Base-by-base conservation (phyloP, 2,329 filamentous ascomycete species). In the Monosporascus sp. region DNA sequence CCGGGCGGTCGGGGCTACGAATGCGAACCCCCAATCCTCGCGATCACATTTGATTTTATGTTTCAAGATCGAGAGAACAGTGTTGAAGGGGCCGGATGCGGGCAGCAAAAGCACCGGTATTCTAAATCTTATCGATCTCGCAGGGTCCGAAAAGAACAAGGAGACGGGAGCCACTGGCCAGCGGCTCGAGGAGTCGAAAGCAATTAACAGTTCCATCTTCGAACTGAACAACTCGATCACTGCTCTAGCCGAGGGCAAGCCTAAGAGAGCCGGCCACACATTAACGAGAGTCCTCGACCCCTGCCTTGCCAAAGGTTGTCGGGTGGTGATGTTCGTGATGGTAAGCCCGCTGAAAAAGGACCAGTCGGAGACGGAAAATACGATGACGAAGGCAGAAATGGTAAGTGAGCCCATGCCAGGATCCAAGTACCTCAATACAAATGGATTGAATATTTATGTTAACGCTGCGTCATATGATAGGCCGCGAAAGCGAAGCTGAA, bases 1-100 rank as follows among this genome's bases (percentile, higher is more conserved):
- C 69, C 84, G 94, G 19, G 92, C 87, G 8, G 91, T 97, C 7
- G 92, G 92, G 2, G 89, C 91, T 0, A 99, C 94, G 16, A 95
- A 93, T 68, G 88, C 92, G 52, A 99, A 97, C 72, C 88, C 94
- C 71, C 83, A 89, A 49, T 96, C 91, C 0, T 96, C 91, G 6
- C 87, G 93, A 46, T 96, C 90, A 22, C 94, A 97, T 73, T 95
- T 90, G 1, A 90, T 97, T 47, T 96, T 97, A 69, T 94, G 96
- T 55, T 79, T 97, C 51, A 94, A 94, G 66, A 72, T 86, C 2
- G 74, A 77, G 16, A 80, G 81, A n/a, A 73, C 77, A 55, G 96
- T 26, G 11, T 71, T 86, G 2, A 74, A 77, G 16, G 80, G 81
- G n/a, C 74, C 77, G 55, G 96, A 96, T n/a, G 60, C 65, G 68